phyloP scores from a whole-genome alignment of 1,284 basidiomycete genomes.

The Rhodotorula mucilaginosa region DNA sequence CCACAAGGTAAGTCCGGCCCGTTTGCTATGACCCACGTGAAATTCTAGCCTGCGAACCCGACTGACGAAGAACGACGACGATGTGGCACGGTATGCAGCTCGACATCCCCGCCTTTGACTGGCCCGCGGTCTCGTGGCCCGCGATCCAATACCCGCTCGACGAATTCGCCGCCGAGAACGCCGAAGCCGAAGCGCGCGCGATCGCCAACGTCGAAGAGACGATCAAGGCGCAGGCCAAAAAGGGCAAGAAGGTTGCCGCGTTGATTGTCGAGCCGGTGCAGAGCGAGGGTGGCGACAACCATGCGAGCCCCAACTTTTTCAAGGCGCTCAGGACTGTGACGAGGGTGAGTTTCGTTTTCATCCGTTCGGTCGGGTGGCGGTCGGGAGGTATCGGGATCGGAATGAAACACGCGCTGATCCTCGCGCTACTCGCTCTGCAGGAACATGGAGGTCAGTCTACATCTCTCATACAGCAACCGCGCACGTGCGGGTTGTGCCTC shows the following conservation, averaged over 20 bases:
- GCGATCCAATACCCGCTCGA: conserved; percentile 56
- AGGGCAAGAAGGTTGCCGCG: conserved; percentile 54
- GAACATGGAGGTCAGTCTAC: conserved; percentile 47
- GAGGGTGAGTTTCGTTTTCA: conserved; percentile 32
- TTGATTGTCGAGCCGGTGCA: conserved; percentile 59
- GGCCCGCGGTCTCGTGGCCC: conserved; percentile 57
- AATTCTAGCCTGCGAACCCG: no score
- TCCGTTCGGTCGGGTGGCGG: neutral
- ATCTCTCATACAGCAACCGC: no score
- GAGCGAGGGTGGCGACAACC: conserved; percentile 59
- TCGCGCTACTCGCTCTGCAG: conserved; percentile 1
- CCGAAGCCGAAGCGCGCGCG: conserved; percentile 49
- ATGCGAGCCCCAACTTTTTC: conserved; percentile 57
- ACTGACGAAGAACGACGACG: neutral
- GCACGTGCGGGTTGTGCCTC: no score
- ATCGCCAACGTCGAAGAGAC: conserved; percentile 49
- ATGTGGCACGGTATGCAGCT: conserved; percentile 44
- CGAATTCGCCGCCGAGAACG: conserved; percentile 52
- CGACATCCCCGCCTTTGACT: conserved; percentile 59
- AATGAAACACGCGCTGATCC: no score
- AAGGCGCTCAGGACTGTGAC: conserved; percentile 54
- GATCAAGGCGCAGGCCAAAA: conserved; percentile 49
- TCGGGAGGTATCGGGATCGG: neutral
- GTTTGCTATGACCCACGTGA: no score
- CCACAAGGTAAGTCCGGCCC: no score